Conservation (phyloP, 2,329 filamentous ascomycete species). For the Huntiella omanensis region DNA sequence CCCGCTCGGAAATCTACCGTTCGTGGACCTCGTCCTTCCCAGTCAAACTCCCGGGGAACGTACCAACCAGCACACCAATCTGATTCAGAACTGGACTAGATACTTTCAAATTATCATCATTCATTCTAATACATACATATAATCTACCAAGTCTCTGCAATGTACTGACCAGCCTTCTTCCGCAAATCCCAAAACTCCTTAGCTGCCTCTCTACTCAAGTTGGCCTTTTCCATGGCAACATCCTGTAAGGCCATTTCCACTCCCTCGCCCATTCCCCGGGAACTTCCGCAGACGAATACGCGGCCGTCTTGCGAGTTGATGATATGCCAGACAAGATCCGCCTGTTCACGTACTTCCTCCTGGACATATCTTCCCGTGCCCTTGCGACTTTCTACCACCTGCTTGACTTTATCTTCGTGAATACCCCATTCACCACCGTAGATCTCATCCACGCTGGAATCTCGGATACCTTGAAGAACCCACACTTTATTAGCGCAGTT, state of each 20-base stretch:
- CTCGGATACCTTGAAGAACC: slow-evolving; percentile 87
- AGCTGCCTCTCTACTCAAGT: slow-evolving; percentile 64
- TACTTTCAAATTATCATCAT: not conserved
- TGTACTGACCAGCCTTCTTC: slow-evolving; percentile 85
- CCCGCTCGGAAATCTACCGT: too few species aligned
- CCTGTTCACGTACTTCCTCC: slow-evolving; percentile 78
- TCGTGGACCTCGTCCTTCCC: too few species aligned
- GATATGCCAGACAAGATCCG: slow-evolving; percentile 95
- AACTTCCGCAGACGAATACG: slow-evolving; percentile 90
- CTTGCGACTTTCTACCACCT: slow-evolving; percentile 55
- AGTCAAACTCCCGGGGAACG: too few species aligned
- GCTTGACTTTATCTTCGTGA: slow-evolving; percentile 72
- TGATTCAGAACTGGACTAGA: too few species aligned
- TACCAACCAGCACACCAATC: too few species aligned
- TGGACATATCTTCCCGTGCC: slow-evolving; percentile 85
- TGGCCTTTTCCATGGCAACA: slow-evolving; percentile 84
- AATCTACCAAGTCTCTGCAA: slow-evolving; percentile 55
- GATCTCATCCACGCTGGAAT: slow-evolving; percentile 84
- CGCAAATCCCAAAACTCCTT: slow-evolving; percentile 79
- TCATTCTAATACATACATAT: not conserved
- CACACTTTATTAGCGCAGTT: slow-evolving; percentile 97
- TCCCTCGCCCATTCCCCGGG: slow-evolving; percentile 92
- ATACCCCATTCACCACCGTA: slow-evolving; percentile 95
- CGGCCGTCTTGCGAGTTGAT: slow-evolving; percentile 91
- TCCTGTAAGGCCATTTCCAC: slow-evolving; percentile 76